Evolutionary conservation across 2,329 filamentous ascomycete genomes (phyloP).

Genomic region (Capronia epimyces): DNA sequence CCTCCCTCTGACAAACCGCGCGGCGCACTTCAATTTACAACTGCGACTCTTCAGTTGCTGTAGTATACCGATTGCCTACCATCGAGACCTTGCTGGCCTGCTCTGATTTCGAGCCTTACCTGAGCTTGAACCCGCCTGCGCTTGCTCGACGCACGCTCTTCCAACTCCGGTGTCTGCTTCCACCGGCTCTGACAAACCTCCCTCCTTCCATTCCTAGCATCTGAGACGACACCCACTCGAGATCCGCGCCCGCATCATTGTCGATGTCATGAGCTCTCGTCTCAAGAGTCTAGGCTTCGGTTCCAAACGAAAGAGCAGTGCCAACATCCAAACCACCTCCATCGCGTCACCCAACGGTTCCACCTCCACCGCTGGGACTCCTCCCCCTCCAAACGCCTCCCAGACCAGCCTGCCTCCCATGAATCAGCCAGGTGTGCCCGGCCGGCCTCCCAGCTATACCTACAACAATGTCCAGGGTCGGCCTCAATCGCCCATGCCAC

Average conservation of each 20-base stretch:
- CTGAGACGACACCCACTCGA: neutral
- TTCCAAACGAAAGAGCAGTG: conserved; percentile 49
- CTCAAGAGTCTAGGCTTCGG: conserved; percentile 47
- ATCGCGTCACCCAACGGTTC: conserved; percentile 29
- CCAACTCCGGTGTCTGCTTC: neutral
- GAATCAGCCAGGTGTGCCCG: conserved; percentile 46
- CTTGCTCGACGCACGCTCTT: neutral
- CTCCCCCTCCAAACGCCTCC: conserved; percentile 41
- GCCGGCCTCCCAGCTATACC: conserved; percentile 60
- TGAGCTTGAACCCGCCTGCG: neutral
- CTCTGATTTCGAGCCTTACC: neutral
- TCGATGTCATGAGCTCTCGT: conserved; percentile 50
- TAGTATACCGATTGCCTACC: neutral
- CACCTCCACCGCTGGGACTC: conserved; percentile 32
- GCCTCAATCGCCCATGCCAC: conserved; percentile 50
- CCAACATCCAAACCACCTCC: conserved; percentile 35
- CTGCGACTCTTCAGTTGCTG: neutral
- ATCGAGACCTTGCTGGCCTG: neutral
- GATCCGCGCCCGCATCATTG: conserved; percentile 22
- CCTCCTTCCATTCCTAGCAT: conserved; percentile 2
- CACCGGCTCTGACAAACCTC: neutral
- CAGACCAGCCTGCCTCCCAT: conserved; percentile 54
- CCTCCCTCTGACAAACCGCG: neutral
- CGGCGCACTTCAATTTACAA: neutral
- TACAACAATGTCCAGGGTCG: conserved; percentile 50